These are phyloP conservation scores for Penicillium goetzii DNA, from an alignment of 495 filamentous ascomycete species.

Conservation along the genomic window DNA sequence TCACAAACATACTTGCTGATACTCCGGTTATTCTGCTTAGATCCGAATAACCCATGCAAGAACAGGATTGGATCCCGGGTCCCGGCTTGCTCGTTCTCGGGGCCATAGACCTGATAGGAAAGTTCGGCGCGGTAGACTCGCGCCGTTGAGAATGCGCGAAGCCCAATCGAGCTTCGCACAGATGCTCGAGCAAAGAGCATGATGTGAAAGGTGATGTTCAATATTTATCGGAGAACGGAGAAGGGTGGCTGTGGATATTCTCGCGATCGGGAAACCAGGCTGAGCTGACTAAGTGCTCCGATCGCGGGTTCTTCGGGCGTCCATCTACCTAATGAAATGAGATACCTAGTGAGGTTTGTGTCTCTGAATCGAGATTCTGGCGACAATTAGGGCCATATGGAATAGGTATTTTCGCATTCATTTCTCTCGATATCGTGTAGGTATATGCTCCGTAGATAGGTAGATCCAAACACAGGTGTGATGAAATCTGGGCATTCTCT, in stretches of 20 bases:
- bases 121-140: constrained; percentile 36
- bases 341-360: too few species aligned
- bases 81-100: constrained; percentile 38
- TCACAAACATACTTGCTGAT: constrained; percentile 85
- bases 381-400: too few species aligned
- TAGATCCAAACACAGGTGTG: too few species aligned
- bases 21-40: constrained; percentile 92
- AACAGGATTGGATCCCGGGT: constrained; percentile 72
- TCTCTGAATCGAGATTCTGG: too few species aligned
- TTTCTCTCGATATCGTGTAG: too few species aligned
- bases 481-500: too few species aligned
- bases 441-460: too few species aligned
- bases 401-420: too few species aligned
- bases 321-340: background rate
- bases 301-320: background rate
- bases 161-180: constrained; percentile 19
- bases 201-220: background rate
- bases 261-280: constrained; percentile 21
- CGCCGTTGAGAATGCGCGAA: constrained; percentile 45
- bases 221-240: constrained; percentile 10
- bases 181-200: constrained; percentile 32
- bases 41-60: constrained; percentile 93
- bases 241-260: constrained; percentile 6
- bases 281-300: constrained; percentile 20
- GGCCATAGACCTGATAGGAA: constrained; percentile 48